Evolutionary conservation across 805 yeast genomes (phyloP).

Genomic region (Metschnikowia aberdeeniae): DNA sequence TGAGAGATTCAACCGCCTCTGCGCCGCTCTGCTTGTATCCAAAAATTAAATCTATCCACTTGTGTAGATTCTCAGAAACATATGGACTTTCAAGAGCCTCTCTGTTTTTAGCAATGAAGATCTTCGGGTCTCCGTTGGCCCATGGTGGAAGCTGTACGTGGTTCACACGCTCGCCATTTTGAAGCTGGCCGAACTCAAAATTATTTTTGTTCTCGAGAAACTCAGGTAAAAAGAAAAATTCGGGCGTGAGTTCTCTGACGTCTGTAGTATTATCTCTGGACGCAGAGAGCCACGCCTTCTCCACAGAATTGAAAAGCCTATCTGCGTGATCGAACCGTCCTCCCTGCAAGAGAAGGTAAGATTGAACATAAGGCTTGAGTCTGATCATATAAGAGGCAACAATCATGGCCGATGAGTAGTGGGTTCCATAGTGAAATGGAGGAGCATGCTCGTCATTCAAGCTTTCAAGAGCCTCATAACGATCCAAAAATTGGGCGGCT

Average conservation of each 20-base stretch:
- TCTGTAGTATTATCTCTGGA: constrained; percentile 79
- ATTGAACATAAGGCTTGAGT: constrained; percentile 74
- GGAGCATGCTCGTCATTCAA: constrained; percentile 57
- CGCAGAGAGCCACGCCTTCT: constrained; percentile 79
- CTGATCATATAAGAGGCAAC: constrained; percentile 78
- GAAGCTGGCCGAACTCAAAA: constrained; percentile 67
- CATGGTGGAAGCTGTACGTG: constrained; percentile 77
- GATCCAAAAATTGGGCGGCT: constrained; percentile 59
- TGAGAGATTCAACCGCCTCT: constrained; percentile 60
- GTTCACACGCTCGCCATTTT: constrained; percentile 53
- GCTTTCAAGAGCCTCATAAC: constrained; percentile 67
- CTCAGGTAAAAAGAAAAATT: constrained; percentile 79
- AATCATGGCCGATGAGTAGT: constrained; percentile 91
- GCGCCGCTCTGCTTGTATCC: constrained; percentile 76
- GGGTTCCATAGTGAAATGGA: constrained; percentile 90
- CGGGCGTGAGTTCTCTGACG: constrained; percentile 84
- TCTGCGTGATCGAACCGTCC: constrained; percentile 90
- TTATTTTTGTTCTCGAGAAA: constrained; percentile 62
- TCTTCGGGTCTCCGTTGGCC: constrained; percentile 74
- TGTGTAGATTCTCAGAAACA: constrained; percentile 70
- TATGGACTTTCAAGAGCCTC: constrained; percentile 81
- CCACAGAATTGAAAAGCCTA: constrained; percentile 67
- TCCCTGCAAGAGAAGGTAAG: constrained; percentile 75
- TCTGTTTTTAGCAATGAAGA: constrained; percentile 70
- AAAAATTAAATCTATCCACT: constrained; percentile 84